Evolutionary conservation across 1,284 basidiomycete genomes (phyloP).

Genomic region (Leccinum variabile): DNA sequence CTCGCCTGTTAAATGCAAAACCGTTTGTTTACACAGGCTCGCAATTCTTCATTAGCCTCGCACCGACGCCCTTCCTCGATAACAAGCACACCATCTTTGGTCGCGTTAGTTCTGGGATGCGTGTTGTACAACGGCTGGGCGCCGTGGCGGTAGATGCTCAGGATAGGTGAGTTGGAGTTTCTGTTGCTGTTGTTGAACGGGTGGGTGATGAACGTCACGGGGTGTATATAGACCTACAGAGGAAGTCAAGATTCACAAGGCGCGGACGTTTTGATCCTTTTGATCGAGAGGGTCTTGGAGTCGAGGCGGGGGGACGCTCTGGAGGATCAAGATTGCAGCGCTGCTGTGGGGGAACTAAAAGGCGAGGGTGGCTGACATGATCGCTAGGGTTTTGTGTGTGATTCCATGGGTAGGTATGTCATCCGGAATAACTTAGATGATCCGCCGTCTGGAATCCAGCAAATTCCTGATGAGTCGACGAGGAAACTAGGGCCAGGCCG

Average conservation of each 20-base stretch:
- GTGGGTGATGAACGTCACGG: neutral
- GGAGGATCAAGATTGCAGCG: neutral
- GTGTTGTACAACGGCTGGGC: slow-evolving; percentile 80
- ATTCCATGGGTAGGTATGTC: too few relatives aligned
- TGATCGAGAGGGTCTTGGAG: neutral
- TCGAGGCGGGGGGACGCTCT: too few relatives aligned
- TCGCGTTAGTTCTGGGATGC: slow-evolving; percentile 82
- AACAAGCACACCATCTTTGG: slow-evolving; percentile 96
- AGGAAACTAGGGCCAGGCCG: too few relatives aligned
- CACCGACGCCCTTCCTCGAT: slow-evolving; percentile 88
- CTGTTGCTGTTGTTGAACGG: neutral
- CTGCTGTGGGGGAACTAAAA: neutral
- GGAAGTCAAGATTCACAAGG: slow-evolving; percentile 81
- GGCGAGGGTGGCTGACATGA: neutral
- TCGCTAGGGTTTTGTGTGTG: neutral
- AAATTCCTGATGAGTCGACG: too few relatives aligned
- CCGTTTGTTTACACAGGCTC: slow-evolving; percentile 50
- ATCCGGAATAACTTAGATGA: too few relatives aligned
- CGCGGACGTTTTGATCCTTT: slow-evolving; percentile 39
- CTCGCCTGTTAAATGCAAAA: too few relatives aligned
- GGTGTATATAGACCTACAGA: slow-evolving; percentile 59
- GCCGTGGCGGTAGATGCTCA: slow-evolving; percentile 78
- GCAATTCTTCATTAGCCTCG: slow-evolving; percentile 94
- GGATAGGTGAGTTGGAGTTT: slow-evolving; percentile 56
- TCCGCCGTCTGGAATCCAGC: too few relatives aligned